These are phyloP conservation scores for Neonectria neomacrospora DNA, from an alignment of 2,329 filamentous ascomycete species.

Conservation along the genomic window DNA sequence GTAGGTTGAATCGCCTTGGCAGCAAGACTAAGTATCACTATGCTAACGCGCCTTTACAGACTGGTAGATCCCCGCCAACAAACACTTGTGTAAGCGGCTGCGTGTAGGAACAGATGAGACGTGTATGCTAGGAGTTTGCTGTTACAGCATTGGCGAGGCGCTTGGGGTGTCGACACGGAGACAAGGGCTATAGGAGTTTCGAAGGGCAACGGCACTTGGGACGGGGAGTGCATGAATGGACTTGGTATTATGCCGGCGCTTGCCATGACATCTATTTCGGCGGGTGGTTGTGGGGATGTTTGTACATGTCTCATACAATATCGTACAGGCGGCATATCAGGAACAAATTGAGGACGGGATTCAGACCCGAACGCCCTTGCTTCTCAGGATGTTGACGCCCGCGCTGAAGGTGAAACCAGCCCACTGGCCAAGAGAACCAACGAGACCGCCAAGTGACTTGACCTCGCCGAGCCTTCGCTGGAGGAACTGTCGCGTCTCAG, in stretches of 20 bases:
- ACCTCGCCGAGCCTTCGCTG: slow-evolving; percentile 78
- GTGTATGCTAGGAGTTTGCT: slow-evolving; percentile 27
- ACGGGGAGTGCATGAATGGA: slow-evolving; percentile 20
- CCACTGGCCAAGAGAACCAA: slow-evolving; percentile 78
- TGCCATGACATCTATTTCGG: slow-evolving; percentile 27
- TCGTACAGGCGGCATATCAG: slow-evolving; percentile 34
- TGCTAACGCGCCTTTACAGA: slow-evolving; percentile 47
- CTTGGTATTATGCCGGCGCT: slow-evolving; percentile 30
- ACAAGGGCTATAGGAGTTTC: slow-evolving; percentile 26
- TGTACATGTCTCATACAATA: slow-evolving; percentile 43
- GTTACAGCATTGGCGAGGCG: slow-evolving; percentile 23
- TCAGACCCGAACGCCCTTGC: slow-evolving; percentile 86
- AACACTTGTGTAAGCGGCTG: slow-evolving; percentile 50
- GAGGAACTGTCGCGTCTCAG: slow-evolving; percentile 83
- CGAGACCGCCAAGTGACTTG: slow-evolving; percentile 68
- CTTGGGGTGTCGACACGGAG: slow-evolving; percentile 24
- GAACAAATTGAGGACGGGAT: background rate
- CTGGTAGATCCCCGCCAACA: slow-evolving; percentile 70
- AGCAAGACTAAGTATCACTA: background rate
- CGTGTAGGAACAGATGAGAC: slow-evolving; percentile 6
- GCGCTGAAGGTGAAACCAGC: slow-evolving; percentile 83
- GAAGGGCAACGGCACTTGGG: slow-evolving; percentile 26
- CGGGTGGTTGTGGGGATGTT: slow-evolving; percentile 23
- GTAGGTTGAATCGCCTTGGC: slow-evolving; percentile 52
- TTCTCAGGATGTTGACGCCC: slow-evolving; percentile 83